These are phyloP conservation scores for Thelephora ganbajun DNA, from an alignment of 768 basidiomycete genomes.

Conservation along the genomic window DNA sequence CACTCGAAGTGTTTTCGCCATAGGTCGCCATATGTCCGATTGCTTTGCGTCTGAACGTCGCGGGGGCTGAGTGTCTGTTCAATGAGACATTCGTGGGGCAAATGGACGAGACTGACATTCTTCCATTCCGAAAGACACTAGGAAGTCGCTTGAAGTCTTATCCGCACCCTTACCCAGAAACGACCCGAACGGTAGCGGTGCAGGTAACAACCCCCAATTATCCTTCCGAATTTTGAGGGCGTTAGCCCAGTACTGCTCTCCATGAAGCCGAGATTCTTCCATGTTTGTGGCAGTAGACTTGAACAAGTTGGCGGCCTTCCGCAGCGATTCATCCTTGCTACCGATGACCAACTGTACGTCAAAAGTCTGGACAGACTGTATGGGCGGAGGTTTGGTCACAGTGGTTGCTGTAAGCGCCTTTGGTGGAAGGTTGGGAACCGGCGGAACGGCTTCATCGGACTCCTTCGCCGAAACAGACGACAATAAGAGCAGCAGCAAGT, in stretches of 20 bases:
- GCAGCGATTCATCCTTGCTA: conserved; percentile 66
- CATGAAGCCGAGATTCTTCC: conserved; percentile 43
- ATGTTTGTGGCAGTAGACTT: conserved; percentile 56
- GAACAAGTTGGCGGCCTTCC: conserved; percentile 61
- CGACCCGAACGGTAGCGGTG: conserved; percentile 60
- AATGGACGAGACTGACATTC: conserved; percentile 41
- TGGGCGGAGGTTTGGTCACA: conserved; percentile 52
- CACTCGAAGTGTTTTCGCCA: conserved; percentile 22
- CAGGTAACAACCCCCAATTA: conserved; percentile 74
- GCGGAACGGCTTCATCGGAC: conserved; percentile 3
- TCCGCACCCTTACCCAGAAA: conserved; percentile 66
- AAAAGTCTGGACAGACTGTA: conserved; percentile 21
- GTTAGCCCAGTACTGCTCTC: conserved; percentile 72
- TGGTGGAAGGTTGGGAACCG: conserved; percentile 9
- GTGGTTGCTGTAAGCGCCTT: conserved; percentile 42
- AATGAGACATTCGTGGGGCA: not conserved
- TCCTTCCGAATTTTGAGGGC: conserved; percentile 61
- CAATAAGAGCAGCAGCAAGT: conserved; percentile 50
- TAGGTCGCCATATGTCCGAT: conserved; percentile 52
- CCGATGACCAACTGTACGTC: conserved; percentile 35
- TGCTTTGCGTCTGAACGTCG: conserved; percentile 49
- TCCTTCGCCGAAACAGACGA: conserved; percentile 20
- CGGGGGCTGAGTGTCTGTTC: conserved; percentile 35
- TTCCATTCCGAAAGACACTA: conserved; percentile 69
- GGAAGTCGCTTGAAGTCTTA: conserved; percentile 68